Conservation (phyloP, 148 eudicot species). For the Simmondsia chinensis region DNA sequence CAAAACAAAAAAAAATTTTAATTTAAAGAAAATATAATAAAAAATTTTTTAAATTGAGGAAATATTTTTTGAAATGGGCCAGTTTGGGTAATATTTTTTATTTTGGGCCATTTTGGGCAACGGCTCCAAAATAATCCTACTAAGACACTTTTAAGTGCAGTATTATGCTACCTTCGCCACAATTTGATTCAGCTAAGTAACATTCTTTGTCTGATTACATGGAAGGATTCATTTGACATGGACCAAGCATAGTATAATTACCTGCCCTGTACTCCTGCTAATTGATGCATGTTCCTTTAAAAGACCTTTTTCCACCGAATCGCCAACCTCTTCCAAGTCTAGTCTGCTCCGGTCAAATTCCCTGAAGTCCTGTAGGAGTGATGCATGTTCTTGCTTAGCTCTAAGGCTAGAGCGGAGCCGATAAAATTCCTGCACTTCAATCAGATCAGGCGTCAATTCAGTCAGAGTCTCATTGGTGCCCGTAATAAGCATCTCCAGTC, state of each 20-base stretch:
- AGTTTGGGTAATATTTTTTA: too few species aligned
- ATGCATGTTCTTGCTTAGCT: conserved; percentile 92
- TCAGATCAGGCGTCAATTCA: conserved; percentile 15
- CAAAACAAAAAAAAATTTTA: too few species aligned
- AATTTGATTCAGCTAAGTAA: too few species aligned
- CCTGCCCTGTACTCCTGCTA: conserved; percentile 80
- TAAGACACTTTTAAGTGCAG: too few species aligned
- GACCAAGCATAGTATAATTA: conserved; percentile 9
- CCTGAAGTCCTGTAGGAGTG: conserved; percentile 85
- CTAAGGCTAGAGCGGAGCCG: conserved; percentile 81
- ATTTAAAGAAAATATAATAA: too few species aligned
- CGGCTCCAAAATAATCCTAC: too few species aligned
- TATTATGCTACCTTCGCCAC: too few species aligned
- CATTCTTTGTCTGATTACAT: too few species aligned
- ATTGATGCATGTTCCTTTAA: conserved; percentile 81
- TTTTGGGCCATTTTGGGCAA: too few species aligned
- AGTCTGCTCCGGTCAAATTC: conserved; percentile 77
- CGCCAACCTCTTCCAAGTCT: conserved; percentile 84
- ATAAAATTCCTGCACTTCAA: conserved; percentile 71
- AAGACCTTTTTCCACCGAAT: conserved; percentile 52
- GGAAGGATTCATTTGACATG: too few species aligned
- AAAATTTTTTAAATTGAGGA: too few species aligned
- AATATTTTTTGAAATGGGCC: too few species aligned
- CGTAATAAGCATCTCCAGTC: neutral
- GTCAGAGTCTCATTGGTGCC: conserved; percentile 10